Base-by-base conservation (phyloP, 2,329 filamentous ascomycete genomes). In the Falciphora oryzae region DNA sequence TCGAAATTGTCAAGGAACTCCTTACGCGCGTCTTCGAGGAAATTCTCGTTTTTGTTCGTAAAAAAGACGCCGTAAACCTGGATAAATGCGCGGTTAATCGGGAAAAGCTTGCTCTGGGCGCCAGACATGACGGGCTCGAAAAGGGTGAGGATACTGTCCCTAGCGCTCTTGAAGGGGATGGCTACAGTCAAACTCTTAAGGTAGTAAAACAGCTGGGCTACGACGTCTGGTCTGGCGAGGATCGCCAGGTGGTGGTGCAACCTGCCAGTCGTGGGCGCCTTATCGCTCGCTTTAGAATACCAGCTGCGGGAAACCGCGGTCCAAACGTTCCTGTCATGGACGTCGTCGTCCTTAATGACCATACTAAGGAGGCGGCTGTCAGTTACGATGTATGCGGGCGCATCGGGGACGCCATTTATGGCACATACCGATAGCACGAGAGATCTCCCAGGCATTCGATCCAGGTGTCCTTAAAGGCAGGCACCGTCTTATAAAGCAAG, bases 221-320 rank as follows among this genome's bases (percentile, higher is more conserved):
- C 75, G 0, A 84, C 83, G 66, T 91, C 88, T 0, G 89, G 89
- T 0, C 89, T 78, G 0, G 91, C 89, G 0, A 94, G 74, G 31
- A 94, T 93, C 0, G 93, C 94, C 0, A 97, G 79, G 71, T 97
- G 93, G 69, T 98, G 93, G 66, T 97, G 95, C 0, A 98, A 80
- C 0, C 93, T 82, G 0, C 94, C 94, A 0, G 90, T 87, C 0
- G 83, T 84, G 0, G 93, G 92, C 0, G 86, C 86, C 32, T 88
- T 88, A 69, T 96, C 90, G 0, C 91, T 90, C 0, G 92, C 91
- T 69, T 90, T 90, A 3, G 85, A 88, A 69, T 96, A 97, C 95
- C 93, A 98, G 57, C 89, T 87, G 0, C 88, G 80, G 0, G 90
- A 89, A 0, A 97, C 91, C 0, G 84, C 83, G 0, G 90, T 91